These are phyloP conservation scores for Dothideomycetidae sp. DNA, from an alignment of 2,329 filamentous ascomycete species.

Conservation along the genomic window DNA sequence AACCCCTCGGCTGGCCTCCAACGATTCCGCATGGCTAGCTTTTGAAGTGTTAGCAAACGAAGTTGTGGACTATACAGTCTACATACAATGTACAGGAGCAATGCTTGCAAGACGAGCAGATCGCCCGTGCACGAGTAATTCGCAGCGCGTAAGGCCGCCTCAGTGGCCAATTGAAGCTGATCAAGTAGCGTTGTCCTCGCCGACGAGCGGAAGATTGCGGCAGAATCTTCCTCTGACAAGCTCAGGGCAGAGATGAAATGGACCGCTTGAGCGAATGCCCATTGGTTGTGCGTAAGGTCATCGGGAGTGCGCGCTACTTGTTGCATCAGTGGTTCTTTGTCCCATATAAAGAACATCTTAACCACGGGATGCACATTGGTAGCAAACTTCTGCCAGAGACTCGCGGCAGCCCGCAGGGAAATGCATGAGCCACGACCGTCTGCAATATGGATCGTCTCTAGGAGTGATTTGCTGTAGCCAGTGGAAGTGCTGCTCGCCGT, in stretches of 20 bases:
- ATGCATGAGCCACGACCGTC: slow-evolving; percentile 1
- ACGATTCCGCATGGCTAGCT: slow-evolving; percentile 2
- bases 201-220: neutral
- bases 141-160: slow-evolving; percentile 6
- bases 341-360: slow-evolving; percentile 9
- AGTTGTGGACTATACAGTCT: neutral
- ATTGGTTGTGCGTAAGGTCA: slow-evolving; percentile 1
- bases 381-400: slow-evolving; percentile 8
- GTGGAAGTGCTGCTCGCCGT: neutral
- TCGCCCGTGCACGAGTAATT: slow-evolving; percentile 5
- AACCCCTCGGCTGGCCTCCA: slow-evolving; percentile 4
- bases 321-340: neutral
- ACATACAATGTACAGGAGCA: slow-evolving; percentile 9
- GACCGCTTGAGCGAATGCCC: slow-evolving; percentile 3
- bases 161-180: slow-evolving; percentile 3
- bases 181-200: slow-evolving; percentile 2
- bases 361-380: slow-evolving; percentile 7
- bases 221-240: slow-evolving; percentile 8
- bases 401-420: neutral
- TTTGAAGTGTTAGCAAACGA: neutral
- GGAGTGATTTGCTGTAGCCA: neutral
- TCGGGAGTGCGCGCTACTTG: neutral
- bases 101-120: slow-evolving; percentile 3
- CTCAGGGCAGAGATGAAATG: slow-evolving; percentile 8
- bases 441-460: neutral